A percentile compares a stretch with the other conserved stretches of the same genome.
phyloP scores from a whole-genome alignment of 495 filamentous ascomycete genomes.

The Aspergillus kassunensis region DNA sequence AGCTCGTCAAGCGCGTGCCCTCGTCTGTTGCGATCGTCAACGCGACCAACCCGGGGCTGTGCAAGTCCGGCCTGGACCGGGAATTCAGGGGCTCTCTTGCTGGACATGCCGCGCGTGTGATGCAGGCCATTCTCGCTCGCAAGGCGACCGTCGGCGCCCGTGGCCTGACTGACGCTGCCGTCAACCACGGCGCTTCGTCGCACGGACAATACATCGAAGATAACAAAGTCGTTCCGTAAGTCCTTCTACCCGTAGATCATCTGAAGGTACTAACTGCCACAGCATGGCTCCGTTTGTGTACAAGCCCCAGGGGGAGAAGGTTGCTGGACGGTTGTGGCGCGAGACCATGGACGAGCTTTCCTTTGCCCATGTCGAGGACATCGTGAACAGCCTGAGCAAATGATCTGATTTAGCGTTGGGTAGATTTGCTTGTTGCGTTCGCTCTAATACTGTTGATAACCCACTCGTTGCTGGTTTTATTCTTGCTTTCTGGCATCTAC shows the following conservation, averaged over 20 bases:
- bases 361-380: conserved; percentile 4
- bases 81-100: conserved; percentile 6
- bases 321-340: conserved; percentile 3
- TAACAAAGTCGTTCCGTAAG: conserved; percentile 16
- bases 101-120: conserved; percentile 1
- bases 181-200: conserved; percentile 7
- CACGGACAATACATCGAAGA: conserved; percentile 19
- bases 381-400: neutral
- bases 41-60: conserved; percentile 16
- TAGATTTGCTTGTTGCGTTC: no score
- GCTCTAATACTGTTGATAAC: no score
- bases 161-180: conserved; percentile 12
- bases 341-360: conserved; percentile 7
- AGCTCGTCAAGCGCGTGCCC: conserved; percentile 10
- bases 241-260: no score
- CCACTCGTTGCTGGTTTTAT: no score
- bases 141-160: conserved; percentile 15
- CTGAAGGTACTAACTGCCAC: neutral
- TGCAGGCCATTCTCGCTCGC: conserved; percentile 2
- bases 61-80: conserved; percentile 6
- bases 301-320: conserved; percentile 1
- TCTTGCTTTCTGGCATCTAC: no score
- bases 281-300: conserved; percentile 11
- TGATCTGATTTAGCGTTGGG: neutral
- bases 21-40: conserved; percentile 18